Evolutionary conservation across 2,329 filamentous ascomycete species (phyloP).

Genomic region (Penicillium sp.): DNA sequence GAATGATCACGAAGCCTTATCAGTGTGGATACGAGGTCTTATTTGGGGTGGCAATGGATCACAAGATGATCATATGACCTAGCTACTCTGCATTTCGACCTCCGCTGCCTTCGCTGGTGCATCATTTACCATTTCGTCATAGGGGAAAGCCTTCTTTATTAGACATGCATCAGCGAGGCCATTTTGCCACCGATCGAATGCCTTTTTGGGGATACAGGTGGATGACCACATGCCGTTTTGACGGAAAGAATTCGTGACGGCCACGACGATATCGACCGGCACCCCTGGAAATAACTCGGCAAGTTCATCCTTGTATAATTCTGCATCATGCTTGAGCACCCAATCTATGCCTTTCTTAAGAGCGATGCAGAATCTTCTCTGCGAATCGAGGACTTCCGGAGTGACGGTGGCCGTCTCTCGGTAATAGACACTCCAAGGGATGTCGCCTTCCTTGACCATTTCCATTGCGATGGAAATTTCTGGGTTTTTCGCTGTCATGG

Average conservation of each 20-base stretch:
- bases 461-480: slow-evolving; percentile 2
- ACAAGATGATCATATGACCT: neutral
- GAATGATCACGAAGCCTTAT: neutral
- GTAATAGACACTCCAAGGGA: slow-evolving; percentile 10
- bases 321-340: slow-evolving; percentile 5
- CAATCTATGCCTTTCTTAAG: slow-evolving; percentile 6
- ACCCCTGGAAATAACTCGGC: slow-evolving; percentile 4
- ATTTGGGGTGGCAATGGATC: neutral
- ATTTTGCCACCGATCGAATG: slow-evolving; percentile 3
- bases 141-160: neutral
- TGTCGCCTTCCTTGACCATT: slow-evolving; percentile 4
- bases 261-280: slow-evolving; percentile 1
- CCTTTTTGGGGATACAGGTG: neutral
- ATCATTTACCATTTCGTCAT: neutral
- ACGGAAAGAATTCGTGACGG: slow-evolving; percentile 5
- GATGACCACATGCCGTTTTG: slow-evolving; percentile 7
- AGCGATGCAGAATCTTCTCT: slow-evolving; percentile 4
- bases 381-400: slow-evolving; percentile 1
- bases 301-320: slow-evolving; percentile 5
- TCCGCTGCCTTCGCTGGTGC: neutral
- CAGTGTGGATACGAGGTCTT: neutral
- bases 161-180: slow-evolving; percentile 1
- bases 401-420: slow-evolving; percentile 6
- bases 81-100: neutral
- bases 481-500: neutral